Percentiles rank a stretch among this genome's conserved stretches.
Evolutionary conservation across 495 filamentous ascomycete genomes (phyloP).

Genomic region (Xylaria palmicola): DNA sequence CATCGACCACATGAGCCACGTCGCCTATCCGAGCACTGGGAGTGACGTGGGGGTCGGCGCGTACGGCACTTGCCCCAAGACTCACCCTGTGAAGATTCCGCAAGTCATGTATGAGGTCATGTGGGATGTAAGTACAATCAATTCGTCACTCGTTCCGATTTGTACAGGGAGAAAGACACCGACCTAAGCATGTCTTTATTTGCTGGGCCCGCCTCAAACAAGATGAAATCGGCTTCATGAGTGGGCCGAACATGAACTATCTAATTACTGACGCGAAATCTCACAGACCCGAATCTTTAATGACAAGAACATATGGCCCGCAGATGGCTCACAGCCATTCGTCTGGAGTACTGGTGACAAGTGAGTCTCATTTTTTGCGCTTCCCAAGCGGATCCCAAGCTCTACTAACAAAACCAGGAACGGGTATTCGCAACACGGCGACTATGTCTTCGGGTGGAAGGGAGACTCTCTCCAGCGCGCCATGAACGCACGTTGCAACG

Average conservation of each 20-base stretch:
- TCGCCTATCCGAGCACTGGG: conserved; percentile 30
- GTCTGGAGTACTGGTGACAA: conserved; percentile 33
- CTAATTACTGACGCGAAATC: not conserved
- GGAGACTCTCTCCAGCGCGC: conserved; percentile 38
- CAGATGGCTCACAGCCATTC: conserved; percentile 37
- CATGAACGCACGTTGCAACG: conserved; percentile 40
- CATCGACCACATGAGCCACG: conserved; percentile 58
- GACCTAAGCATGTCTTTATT: no score
- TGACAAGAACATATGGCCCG: conserved; percentile 34
- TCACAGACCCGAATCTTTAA: conserved; percentile 35
- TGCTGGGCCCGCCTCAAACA: no score
- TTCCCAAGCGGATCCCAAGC: not conserved
- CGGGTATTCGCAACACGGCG: conserved; percentile 39
- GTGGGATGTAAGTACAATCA: conserved; percentile 34
- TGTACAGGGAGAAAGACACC: no score
- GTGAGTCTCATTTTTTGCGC: conserved; percentile 22
- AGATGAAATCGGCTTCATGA: not conserved
- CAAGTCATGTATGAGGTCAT: conserved; percentile 37
- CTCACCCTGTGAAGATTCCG: conserved; percentile 48
- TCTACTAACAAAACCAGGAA: conserved; percentile 19
- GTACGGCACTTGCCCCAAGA: conserved; percentile 61
- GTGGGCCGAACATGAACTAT: no score
- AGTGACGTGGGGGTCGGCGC: conserved; percentile 17
- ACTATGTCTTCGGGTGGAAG: conserved; percentile 44
- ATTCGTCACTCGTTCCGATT: no score